Evolutionary conservation across 768 basidiomycete genomes (phyloP), one percentile per base, ranked within the genome.

Genomic region (Tulasnella sp.): DNA sequence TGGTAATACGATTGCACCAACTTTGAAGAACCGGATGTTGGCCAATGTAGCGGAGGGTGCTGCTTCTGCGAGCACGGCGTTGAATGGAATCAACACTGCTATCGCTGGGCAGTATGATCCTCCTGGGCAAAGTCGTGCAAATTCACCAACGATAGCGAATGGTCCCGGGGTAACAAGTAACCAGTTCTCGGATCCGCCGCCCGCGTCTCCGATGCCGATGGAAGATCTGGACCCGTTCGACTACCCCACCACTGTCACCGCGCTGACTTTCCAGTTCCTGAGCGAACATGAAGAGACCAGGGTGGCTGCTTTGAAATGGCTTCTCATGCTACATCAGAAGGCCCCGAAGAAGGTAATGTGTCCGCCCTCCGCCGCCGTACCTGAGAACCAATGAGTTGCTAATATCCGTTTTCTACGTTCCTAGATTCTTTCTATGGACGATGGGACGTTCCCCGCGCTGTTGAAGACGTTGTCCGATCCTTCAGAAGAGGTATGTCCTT

Each of bases 271-370:
- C 71, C 96, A 97, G 79, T 96, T 99, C 82, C 81, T 98, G 83
- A 96, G 93, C 83, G 97, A 99, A 83, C 95, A 93, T 79, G 97
- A 97, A 81, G 96, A 98, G 81, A 99, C 97, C 0, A 86, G 96
- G 70, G 94, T 99, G 6, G 95, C 96, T 36, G 96, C 97, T 2
- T 83, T 99, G 80, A 96, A 97, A 83, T 99, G 97, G 97, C 85
- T 99, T 49, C 91, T 97, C 76, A 99, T 99, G 97, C 84, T 99
- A 72, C 97, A 99, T 83, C 93, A 96, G 82, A 98, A 99, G 81
- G 95, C 96, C 15, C 97, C 97, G 0, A 93, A 91, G 84, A 97
- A 97, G 89, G 96, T 92, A 78, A 67, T n/a, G 54, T 9, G 12
- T n/a, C 81, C 73, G 14, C 12, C 12, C 1, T 22, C 36, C 11